Evolutionary conservation across 257 asterid genomes (phyloP), one percentile per base, ranked within the genome.

Genomic region (Lavandula angustifolia): DNA sequence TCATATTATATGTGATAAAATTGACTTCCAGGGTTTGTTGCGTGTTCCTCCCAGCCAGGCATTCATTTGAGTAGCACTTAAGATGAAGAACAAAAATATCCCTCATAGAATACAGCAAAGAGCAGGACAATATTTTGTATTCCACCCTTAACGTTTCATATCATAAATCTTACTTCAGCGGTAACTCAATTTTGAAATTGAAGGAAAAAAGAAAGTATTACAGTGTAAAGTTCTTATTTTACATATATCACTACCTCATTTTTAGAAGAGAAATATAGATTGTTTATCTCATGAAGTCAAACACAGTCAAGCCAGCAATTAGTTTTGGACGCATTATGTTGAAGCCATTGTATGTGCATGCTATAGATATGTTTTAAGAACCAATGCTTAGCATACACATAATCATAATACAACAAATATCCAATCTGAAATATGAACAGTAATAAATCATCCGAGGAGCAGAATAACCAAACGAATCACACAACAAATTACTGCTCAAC

Each of bases 401-500:
- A 9, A 8, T 41, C 46, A 1, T 41, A 9, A 41, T 41, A 41
- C n/a, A 38, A 38, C 11, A 41, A 1, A 3, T 41, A n/a, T 41
- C n/a, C 3, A 41, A 41, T 9, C 13, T 9, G 34, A 7, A 4
- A 50, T 34, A 9, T 4, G 13, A 18, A 51, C 40, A 69, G 58
- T 49, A 40, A 37, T 27, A 33, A 68, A 27, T 53, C 42, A 58
- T 22, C 44, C 29, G 51, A 50, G 27, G 13, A 17, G 33, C 56
- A 54, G 44, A 27, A 51, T 22, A 50, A 52, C 13, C 7, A 50
- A 50, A 18, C n/a, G n/a, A n/a, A n/a, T 14, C 35, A 40, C 32
- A 7, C 42, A 52, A 44, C 42, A 61, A 17, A 59, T 9, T 43
- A 40, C 16, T 49, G 32, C 43, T 51, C 52, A 50, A 47, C 54